Base-by-base conservation (phyloP, 2,329 filamentous ascomycete species). In the Zalaria sp. region DNA sequence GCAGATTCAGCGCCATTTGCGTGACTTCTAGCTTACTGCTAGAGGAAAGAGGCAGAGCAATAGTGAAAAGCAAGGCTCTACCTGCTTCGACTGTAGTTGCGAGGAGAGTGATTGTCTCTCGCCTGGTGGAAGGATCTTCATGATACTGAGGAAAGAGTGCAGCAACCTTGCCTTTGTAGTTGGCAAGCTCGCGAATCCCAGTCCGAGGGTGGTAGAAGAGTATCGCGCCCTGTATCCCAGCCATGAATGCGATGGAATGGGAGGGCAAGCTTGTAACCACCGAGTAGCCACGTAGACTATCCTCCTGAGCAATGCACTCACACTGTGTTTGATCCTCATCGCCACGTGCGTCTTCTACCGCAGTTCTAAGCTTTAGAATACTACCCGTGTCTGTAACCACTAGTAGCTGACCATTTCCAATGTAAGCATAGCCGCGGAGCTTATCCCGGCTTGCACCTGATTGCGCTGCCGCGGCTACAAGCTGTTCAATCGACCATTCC, bases 361-460 rank as follows among this genome's bases (percentile, higher is more conserved):
- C 27, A 4, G 55, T 40, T n/a, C 40, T 49, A 34, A 53, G 53
- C 1, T 72, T 47, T 4, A 81, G 62, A 0, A 84, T 54, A 11
- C 70, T 68, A 1, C 82, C 82, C 29, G 54, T 54, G 31, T 72
- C 70, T 0, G 71, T 77, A 0, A 78, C 80, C 3, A 73, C 63
- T 11, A 85, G 56, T 3, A 84, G 53, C 2, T 61, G 57, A 3
- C 65, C 55, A 3, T 71, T 59, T 0, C 67, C 67, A 3, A 83
- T 53, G 43, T 83, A 83, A 25, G 73, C 71, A 52, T 83, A 86
- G 35, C 73, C 69, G 42, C 75, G 72, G 44, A 83, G 73, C 6
- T 62, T 57, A 40, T 73, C 64, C 47, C 46, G 29, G 39, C 28
- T 29, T 18, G 18, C 18, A 52, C 57, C 39, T 52, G 53, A 38